Percentiles rank a stretch among this genome's conserved stretches.
phyloP scores from a whole-genome alignment of 352 stramenopile species.

The Plasmopara halstedii region DNA sequence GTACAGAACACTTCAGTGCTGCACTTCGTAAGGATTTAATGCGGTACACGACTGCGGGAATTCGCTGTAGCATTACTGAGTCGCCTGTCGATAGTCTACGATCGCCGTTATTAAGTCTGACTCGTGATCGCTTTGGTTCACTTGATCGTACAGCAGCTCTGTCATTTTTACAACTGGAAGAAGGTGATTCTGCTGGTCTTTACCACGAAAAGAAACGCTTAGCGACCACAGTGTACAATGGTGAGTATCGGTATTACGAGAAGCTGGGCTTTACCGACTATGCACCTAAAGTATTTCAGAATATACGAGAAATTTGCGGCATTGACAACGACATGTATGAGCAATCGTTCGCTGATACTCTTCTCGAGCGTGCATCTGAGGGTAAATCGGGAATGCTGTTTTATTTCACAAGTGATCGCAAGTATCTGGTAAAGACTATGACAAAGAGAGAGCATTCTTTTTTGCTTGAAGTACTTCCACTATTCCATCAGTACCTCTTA shows the following conservation, averaged over 20 bases:
- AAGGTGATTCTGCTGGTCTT: slow-evolving; percentile 37
- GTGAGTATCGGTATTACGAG: slow-evolving; percentile 78
- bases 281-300: slow-evolving; percentile 75
- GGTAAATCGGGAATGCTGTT: slow-evolving; percentile 85
- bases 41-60: slow-evolving; percentile 79
- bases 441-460: slow-evolving; percentile 84
- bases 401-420: slow-evolving; percentile 81
- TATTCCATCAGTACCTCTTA: slow-evolving; percentile 83
- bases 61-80: slow-evolving; percentile 71
- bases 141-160: slow-evolving; percentile 37
- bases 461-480: slow-evolving; percentile 64
- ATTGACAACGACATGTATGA: slow-evolving; percentile 75
- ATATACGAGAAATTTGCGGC: slow-evolving; percentile 71
- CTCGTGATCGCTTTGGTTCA: slow-evolving; percentile 26
- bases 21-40: slow-evolving; percentile 78
- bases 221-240: slow-evolving; percentile 76
- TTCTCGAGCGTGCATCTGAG: slow-evolving; percentile 72
- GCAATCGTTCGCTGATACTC: slow-evolving; percentile 78
- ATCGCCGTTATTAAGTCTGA: slow-evolving; percentile 33
- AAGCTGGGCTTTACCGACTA: slow-evolving; percentile 86
- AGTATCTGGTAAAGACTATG: slow-evolving; percentile 87
- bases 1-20: slow-evolving; percentile 74
- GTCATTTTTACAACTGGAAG: slow-evolving; percentile 59
- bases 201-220: slow-evolving; percentile 82
- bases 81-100: slow-evolving; percentile 35